Base-by-base conservation (phyloP, 2,329 filamentous ascomycete genomes). In the Biscogniauxia marginata region DNA sequence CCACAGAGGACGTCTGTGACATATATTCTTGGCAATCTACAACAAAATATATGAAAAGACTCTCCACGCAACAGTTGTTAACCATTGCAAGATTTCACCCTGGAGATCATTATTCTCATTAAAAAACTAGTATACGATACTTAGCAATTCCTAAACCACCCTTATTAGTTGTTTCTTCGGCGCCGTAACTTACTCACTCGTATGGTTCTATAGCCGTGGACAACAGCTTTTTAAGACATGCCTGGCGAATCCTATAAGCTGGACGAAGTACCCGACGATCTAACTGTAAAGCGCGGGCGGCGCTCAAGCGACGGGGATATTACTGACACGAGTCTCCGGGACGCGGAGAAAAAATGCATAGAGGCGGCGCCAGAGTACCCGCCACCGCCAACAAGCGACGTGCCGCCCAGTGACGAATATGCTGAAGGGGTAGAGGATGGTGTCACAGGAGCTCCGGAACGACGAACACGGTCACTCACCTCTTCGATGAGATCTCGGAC, bases 361-460 rank as follows among this genome's bases (percentile, higher is more conserved):
- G 56, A 59, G 8, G 22, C 49, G 7, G 45, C 57, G 19, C 60
- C 60, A 25, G 58, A 59, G 7, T 56, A 56, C 13, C 39, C 53
- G 2, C 53, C 61, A 20, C 57, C 63, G 4, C 39, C 55, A 3
- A 52, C 59, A 34, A 53, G 62, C 50, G 52, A 57, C 22, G 55
- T 43, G 19, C 44, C 8, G 5, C n/a, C 46, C 21, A 48, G 46
- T 13, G 64, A 65, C 22, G 64, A 63, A 49, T 65, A 60, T 13
- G 58, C 49, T 3, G 62, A 60, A n/a, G 53, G 53, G 18, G 52
- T 53, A 23, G 46, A 49, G 11, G 43, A n/a, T 11, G 8, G 45
- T 18, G 20, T 11, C n/a, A 18, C 49, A 34, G 46, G 54, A 18
- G 13, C 45, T 6, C 47, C 61, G 34, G 49, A 30, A 45, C 55